These are phyloP conservation scores for Macrolepiota dolichaula DNA, from an alignment of 768 basidiomycete species.

Conservation along the genomic window DNA sequence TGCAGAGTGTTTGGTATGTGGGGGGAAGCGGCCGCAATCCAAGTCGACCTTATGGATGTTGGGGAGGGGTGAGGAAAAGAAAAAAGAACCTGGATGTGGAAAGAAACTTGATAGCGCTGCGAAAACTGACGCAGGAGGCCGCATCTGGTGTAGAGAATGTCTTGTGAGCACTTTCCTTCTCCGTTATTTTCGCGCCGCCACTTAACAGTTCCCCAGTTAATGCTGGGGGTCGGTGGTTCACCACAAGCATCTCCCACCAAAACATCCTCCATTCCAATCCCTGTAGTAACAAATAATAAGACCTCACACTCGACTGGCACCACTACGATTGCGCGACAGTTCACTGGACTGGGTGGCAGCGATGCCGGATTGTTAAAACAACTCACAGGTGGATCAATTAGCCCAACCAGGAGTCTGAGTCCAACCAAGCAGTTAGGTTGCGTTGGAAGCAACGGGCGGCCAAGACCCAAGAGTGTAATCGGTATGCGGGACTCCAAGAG, in stretches of 20 bases:
- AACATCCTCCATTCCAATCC: constrained; percentile 41
- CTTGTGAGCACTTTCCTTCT: constrained; percentile 43
- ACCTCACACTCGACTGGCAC: constrained; percentile 66
- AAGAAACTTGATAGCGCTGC: constrained; percentile 84
- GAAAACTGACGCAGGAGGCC: constrained; percentile 63
- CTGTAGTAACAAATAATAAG: constrained; percentile 36
- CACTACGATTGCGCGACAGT: constrained; percentile 72
- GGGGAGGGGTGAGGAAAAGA: constrained; percentile 43
- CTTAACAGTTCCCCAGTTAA: constrained; percentile 36
- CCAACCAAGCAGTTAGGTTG: constrained; percentile 67
- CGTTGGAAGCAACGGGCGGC: constrained; percentile 35
- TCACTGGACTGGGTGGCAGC: constrained; percentile 57
- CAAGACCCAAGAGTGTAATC: constrained; percentile 77
- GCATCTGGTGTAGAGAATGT: constrained; percentile 85
- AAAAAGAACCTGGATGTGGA: constrained; percentile 71
- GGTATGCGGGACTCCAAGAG: constrained; percentile 63
- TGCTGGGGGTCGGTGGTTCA: constrained; percentile 48
- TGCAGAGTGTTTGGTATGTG: constrained; percentile 72
- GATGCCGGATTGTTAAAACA: constrained; percentile 45
- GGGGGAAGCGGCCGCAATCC: constrained; percentile 57
- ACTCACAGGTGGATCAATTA: constrained; percentile 64
- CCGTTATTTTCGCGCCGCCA: not conserved
- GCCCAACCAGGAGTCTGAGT: constrained; percentile 69
- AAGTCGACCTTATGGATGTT: constrained; percentile 33
- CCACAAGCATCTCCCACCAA: constrained; percentile 53